Evolutionary conservation across 495 filamentous ascomycete species (phyloP).

Genomic region (Sporormia fimetaria): DNA sequence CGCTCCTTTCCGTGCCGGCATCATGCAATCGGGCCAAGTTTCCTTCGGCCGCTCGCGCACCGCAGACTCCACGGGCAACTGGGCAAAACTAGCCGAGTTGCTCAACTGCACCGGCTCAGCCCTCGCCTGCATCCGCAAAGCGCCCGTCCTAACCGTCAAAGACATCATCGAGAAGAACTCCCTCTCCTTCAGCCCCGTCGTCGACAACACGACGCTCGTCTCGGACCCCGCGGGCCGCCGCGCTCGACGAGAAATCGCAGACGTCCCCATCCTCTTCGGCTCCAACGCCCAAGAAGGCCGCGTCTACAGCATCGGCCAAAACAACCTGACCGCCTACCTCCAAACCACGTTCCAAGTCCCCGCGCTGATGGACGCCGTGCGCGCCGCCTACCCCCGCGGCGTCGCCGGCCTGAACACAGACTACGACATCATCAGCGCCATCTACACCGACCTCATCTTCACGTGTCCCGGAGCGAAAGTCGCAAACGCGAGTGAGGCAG

Average conservation of each 20-base stretch:
- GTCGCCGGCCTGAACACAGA: no score
- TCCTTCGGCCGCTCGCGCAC: neutral
- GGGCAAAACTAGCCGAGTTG: neutral
- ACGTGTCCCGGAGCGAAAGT: no score
- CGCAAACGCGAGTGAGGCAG: no score
- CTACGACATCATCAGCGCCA: no score
- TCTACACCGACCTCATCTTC: no score
- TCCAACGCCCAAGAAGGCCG: conserved; percentile 28
- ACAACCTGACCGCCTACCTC: conserved; percentile 2
- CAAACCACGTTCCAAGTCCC: neutral
- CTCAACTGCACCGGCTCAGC: conserved; percentile 7
- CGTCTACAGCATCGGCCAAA: conserved; percentile 12
- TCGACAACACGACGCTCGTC: conserved; percentile 27
- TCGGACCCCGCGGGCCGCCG: conserved; percentile 12
- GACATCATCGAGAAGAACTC: conserved; percentile 19
- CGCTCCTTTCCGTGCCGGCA: conserved; percentile 5
- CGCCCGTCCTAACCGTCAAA: conserved; percentile 14
- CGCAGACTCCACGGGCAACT: conserved; percentile 4
- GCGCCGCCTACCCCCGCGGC: conserved; percentile 2
- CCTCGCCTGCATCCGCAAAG: conserved; percentile 21
- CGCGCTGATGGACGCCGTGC: neutral
- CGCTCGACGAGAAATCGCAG: conserved; percentile 19
- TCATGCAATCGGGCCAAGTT: conserved; percentile 8
- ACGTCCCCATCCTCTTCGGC: conserved; percentile 25
- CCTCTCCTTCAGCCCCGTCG: conserved; percentile 15